Base-by-base conservation (phyloP, 495 filamentous ascomycete species). In the Annulohypoxylon maeteangense region DNA sequence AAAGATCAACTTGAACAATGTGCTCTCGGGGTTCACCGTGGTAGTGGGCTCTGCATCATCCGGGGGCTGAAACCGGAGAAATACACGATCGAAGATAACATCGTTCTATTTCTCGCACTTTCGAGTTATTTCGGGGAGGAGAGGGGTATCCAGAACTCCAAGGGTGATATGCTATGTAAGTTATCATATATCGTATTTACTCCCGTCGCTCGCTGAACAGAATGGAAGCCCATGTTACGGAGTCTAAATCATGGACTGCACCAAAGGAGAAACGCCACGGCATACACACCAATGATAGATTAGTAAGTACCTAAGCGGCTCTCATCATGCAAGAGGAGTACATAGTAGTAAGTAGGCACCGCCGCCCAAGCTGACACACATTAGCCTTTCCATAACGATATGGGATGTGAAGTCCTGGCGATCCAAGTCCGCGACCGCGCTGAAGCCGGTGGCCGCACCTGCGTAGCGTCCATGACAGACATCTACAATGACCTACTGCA, bases 101-200 rank as follows among this genome's bases (percentile, higher is more conserved):
- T 81, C 14, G 75, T 81, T 6, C 66, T 87, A 12, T 87, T 85
- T 65, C 75, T 87, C 18, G 87, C 81, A 3, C 68, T 87, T 31
- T 78, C 84, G 3, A 83, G 81, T 67, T 83, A 88, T 57, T 78
- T 88, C 20, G 86, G 80, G 10, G 79, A 82, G 29, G 65, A 79
- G 23, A 75, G 87, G 56, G 87, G 87, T 1, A 23, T 84, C 4
- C 86, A 88, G 56, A 83, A 82, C 62, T 70, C 75, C 5, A 76
- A 79, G 54, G 85, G 85, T 6, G 77, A 78, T 16, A 81, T 85
- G 75, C 25, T 87, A 20, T 79, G 85, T 86, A 74, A 60, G 81
- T 61, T 47, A 48, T 47, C 29, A 27, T 38, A 38, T 16, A 6
- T 42, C 36, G 20, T 34, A 6, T 65, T 6, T 18, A 27, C 22